A percentile compares a stretch with the other conserved stretches of the same genome.
Conservation (phyloP, 495 filamentous ascomycete species). For the Penicillium dipodomyicola region DNA sequence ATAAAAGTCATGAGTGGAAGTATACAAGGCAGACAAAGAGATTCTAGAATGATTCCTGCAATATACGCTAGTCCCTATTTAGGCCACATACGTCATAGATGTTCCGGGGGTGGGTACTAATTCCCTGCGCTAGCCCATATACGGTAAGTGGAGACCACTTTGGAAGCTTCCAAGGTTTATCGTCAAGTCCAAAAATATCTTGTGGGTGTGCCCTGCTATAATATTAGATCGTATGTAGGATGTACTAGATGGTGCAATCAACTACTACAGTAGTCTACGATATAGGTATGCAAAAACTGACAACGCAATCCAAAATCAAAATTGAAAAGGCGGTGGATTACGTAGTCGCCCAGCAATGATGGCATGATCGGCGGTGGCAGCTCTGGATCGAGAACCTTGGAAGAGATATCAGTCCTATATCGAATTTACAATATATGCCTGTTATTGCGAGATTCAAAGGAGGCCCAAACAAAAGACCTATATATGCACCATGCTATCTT, state of each 20-base stretch:
- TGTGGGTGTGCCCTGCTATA: background rate
- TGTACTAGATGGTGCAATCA: background rate
- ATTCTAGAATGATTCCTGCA: background rate
- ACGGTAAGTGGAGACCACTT: background rate
- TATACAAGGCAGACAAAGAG: background rate
- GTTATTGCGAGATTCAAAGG: background rate
- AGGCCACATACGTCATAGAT: background rate
- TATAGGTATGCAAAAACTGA: background rate
- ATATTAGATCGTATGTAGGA: background rate
- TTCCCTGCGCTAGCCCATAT: background rate
- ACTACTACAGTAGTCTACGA: background rate
- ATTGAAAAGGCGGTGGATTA: background rate
- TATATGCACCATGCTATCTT: background rate
- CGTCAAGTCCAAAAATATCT: slow-evolving; percentile 6
- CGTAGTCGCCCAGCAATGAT: slow-evolving; percentile 6
- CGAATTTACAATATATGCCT: background rate
- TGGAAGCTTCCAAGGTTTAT: background rate
- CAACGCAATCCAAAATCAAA: background rate
- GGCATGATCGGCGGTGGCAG: slow-evolving; percentile 10
- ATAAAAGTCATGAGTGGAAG: background rate
- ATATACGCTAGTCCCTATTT: background rate
- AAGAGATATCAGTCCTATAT: background rate
- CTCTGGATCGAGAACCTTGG: background rate
- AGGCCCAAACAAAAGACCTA: background rate
- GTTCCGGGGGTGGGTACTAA: background rate